Base-by-base conservation (phyloP, 225 moss, liverwort and hornwort genomes). In the Neckera pumila region DNA sequence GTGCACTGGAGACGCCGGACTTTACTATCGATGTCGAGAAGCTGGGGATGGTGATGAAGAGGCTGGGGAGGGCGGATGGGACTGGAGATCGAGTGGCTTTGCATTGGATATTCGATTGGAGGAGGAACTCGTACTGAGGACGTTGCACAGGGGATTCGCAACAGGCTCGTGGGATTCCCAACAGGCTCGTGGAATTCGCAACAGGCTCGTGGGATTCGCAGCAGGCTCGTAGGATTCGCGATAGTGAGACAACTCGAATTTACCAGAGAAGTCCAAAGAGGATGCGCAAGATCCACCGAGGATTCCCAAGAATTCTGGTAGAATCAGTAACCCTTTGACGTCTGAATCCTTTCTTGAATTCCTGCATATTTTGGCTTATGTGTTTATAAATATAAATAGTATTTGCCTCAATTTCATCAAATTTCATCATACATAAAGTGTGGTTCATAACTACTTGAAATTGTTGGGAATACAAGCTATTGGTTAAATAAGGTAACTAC, bases 101-200 rank as follows among this genome's bases (percentile, higher is more conserved):
- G 27, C 93, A 98, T 87, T 97, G 98, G 95, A 60, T 94, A 9
- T 91, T 94, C 59, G 79, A 95, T 23, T 93, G 96, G 95, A 72
- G 23, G 23, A 14, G 42, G 2, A 82, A 72, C 71, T 81, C 89
- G 27, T 82, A 87, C 49, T 87, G 36, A 73, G 2, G 6, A 53
- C 23, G 76, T 23, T 36, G 69, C 70, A 7, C 57, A 7, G 6
- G 27, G 7, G 5, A 40, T 56, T 70, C 22, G 23, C 76, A 3
- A 36, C 22, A 34, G 51, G 33, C 53, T 34, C 34, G 13, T 3
- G 22, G 76, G 22, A 53, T 2, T 31, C 20, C 14, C 51, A 4
- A 51, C 14, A 51, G 51, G 3, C 51, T 3, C 3, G 14, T 51
- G 1, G 51, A 51, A 51, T 14, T 47, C 47, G 47, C 51, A 3